Conservation (phyloP, 2,329 filamentous ascomycete species). For the Xylaria sp. region DNA sequence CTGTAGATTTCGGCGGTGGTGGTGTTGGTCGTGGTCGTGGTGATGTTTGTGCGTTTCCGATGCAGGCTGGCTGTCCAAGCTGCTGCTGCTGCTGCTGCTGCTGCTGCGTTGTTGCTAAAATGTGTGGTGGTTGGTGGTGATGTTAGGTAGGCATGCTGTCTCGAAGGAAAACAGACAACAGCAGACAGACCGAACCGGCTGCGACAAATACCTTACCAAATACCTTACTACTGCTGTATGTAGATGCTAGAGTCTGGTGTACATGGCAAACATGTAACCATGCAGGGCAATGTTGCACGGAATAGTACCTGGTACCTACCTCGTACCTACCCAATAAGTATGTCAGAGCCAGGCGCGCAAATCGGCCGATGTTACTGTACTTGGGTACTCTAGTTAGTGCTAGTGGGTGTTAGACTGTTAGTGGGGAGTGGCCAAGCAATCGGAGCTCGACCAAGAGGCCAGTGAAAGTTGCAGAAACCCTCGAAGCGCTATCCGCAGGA, state of each 20-base stretch:
- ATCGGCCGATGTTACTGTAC: constrained; percentile 23
- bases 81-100: constrained; percentile 1
- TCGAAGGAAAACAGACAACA: constrained; percentile 12
- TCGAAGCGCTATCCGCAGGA: constrained; percentile 16
- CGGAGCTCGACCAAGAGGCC: constrained; percentile 22
- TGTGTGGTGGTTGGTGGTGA: constrained; percentile 11
- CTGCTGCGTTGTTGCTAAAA: neutral
- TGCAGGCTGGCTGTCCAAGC: constrained; percentile 21
- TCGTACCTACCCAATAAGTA: constrained; percentile 16
- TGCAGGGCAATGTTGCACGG: neutral
- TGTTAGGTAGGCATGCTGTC: constrained; percentile 9
- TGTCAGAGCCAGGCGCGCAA: constrained; percentile 16
- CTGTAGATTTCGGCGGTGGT: neutral
- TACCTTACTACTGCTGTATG: no score
- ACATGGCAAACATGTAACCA: neutral
- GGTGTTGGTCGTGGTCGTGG: neutral
- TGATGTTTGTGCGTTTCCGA: constrained; percentile 28
- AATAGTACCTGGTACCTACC: neutral
- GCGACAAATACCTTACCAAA: constrained; percentile 12
- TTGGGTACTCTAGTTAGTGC: constrained; percentile 19
- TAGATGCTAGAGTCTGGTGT: constrained; percentile 1
- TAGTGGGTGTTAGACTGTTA: neutral
- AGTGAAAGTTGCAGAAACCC: constrained; percentile 12
- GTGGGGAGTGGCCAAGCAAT: constrained; percentile 21
- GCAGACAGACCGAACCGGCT: constrained; percentile 3